Evolutionary conservation across 257 asterid species (phyloP), one percentile per base, ranked within the genome.

Genomic region (Phtheirospermum japonicum): DNA sequence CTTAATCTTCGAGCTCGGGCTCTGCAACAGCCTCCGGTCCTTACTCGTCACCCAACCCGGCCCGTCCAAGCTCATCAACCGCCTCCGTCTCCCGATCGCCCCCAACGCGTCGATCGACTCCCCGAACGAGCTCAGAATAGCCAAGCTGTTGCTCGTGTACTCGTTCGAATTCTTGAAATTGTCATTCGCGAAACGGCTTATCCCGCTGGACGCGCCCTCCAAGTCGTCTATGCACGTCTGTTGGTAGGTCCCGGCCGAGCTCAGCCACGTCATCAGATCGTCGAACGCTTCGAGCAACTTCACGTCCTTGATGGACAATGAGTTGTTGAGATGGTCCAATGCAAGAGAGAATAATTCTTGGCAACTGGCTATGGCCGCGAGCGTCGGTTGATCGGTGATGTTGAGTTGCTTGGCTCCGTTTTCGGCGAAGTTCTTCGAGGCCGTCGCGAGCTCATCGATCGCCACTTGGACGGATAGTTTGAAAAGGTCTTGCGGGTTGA

Each of bases 231-330:
- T 55, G 78, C 97, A 90, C 3, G 97, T 87, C 16, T 85, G 79
- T 46, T 78, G 95, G 54, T 74, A 85, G 7, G 97, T 85, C 23
- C 82, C 89, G 0, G 97, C 88, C 4, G 97, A 79, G 53, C 96
- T 90, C 40, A 90, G 64, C 97, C 97, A 90, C 0, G 96, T 90
- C 19, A 71, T 52, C 45, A 90, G 50, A 73, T 87, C 96, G 10
- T 59, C 77, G 0, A 85, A 69, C 3, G 67, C 77, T 11, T 77
- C 73, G 1, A 43, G 12, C 37, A 79, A 18, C 0, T 77, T 72
- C 54, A 4, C 26, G 42, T 67, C 75, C 9, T 19, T 28, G 9
- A 66, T 16, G 5, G 95, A 49, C 33, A 83, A 14, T 0, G 94
- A 71, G 14, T n/a, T 55, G 42, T 81, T 87, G 72, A 89, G 92